Evolutionary conservation across 495 filamentous ascomycete genomes (phyloP).

Genomic region (Pyrenopolyporus hunteri): DNA sequence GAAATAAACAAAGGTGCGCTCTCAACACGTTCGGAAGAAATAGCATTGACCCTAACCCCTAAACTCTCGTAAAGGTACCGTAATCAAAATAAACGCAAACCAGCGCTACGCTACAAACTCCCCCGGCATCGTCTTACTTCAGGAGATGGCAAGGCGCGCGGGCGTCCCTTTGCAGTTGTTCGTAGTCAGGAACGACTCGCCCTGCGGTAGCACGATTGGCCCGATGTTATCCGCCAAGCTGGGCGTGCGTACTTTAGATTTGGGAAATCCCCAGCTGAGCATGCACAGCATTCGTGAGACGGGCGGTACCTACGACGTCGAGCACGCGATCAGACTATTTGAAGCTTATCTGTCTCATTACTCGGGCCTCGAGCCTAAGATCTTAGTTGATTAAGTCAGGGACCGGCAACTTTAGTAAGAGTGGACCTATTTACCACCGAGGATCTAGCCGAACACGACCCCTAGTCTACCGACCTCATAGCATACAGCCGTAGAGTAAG

Average conservation of each 20-base stretch:
- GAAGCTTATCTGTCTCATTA: conserved; percentile 85
- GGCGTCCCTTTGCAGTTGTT: conserved; percentile 91
- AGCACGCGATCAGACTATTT: conserved; percentile 85
- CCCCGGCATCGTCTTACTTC: conserved; percentile 88
- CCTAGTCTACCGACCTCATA: too few relatives aligned
- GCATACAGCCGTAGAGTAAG: too few relatives aligned
- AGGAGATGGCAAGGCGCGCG: conserved; percentile 74
- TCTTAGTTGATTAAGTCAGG: conserved; percentile 76
- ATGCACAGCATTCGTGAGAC: conserved; percentile 99
- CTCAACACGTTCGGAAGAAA: not conserved
- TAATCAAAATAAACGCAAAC: conserved; percentile 98
- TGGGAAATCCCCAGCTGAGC: conserved; percentile 93
- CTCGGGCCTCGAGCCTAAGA: conserved; percentile 76
- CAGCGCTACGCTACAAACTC: conserved; percentile 95
- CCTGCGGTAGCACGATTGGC: conserved; percentile 95
- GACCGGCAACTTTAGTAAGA: too few relatives aligned
- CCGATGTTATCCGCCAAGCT: conserved; percentile 89
- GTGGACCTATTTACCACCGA: too few relatives aligned
- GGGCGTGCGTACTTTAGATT: conserved; percentile 84
- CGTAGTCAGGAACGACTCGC: conserved; percentile 93
- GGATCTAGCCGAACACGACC: too few relatives aligned
- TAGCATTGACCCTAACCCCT: not conserved
- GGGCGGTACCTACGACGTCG: conserved; percentile 84
- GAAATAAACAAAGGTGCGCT: conserved; percentile 78
- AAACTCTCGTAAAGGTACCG: conserved; percentile 65